Percentiles rank a stretch among this genome's conserved stretches.
These are phyloP conservation scores for Candida schatavii DNA, from an alignment of 805 yeast genomes.

Conservation along the genomic window DNA sequence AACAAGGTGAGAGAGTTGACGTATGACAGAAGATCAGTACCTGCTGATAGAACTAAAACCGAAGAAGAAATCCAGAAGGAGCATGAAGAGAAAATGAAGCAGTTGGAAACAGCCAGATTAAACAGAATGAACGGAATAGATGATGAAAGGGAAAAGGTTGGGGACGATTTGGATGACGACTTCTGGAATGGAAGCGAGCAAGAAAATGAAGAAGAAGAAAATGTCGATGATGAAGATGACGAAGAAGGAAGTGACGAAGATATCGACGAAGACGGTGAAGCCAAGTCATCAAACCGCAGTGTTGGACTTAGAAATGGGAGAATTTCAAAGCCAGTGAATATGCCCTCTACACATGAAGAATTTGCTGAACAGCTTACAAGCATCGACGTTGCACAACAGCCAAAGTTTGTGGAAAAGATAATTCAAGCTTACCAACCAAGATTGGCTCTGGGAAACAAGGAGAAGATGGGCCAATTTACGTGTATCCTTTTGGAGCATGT, in stretches of 20 bases:
- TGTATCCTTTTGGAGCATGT: constrained; percentile 63
- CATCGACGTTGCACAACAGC: constrained; percentile 37
- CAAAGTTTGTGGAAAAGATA: constrained; percentile 51
- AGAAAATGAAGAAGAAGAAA: constrained; percentile 46
- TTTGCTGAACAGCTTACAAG: constrained; percentile 40
- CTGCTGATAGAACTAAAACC: constrained; percentile 79
- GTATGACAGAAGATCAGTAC: constrained; percentile 72
- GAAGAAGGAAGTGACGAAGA: constrained; percentile 15
- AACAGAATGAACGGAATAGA: constrained; percentile 70
- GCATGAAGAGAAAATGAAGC: constrained; percentile 55
- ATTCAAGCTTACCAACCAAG: constrained; percentile 68
- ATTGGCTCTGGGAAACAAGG: constrained; percentile 78
- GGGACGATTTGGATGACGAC: constrained; percentile 65
- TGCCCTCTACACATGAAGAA: constrained; percentile 31
- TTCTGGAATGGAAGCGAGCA: constrained; percentile 54
- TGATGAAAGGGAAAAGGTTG: constrained; percentile 50
- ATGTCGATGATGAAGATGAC: constrained; percentile 26
- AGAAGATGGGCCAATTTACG: constrained; percentile 61
- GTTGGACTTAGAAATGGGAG: constrained; percentile 8
- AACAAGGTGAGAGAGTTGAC: constrained; percentile 62
- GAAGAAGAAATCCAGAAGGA: constrained; percentile 66
- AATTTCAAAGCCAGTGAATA: constrained; percentile 13
- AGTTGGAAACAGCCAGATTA: constrained; percentile 64
- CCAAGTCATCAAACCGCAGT: constrained; percentile 2
- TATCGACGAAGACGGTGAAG: constrained; percentile 13